Conservation (phyloP, 352 stramenopile genomes). For the Phytophthora pini region DNA sequence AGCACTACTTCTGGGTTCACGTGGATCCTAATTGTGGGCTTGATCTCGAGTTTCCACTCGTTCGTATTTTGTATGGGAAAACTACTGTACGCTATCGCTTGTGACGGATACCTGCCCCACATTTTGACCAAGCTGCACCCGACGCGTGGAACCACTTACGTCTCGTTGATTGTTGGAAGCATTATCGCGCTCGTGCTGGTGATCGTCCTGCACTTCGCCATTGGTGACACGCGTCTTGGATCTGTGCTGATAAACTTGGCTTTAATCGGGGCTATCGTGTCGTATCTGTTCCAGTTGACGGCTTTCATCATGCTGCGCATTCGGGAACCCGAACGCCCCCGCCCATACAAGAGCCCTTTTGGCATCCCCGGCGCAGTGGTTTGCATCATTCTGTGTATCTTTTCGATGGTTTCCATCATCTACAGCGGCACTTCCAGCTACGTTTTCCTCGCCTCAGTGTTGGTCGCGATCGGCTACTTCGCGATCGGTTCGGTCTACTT, state of each 20-base stretch:
- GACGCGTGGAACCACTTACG: slow-evolving; percentile 49
- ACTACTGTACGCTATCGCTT: slow-evolving; percentile 63
- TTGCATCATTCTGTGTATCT: slow-evolving; percentile 54
- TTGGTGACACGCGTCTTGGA: slow-evolving; percentile 58
- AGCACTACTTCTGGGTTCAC: slow-evolving; percentile 60
- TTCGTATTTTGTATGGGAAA: slow-evolving; percentile 80
- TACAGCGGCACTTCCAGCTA: slow-evolving; percentile 56
- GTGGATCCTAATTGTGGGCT: slow-evolving; percentile 64
- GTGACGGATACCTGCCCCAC: slow-evolving; percentile 61
- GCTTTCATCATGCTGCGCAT: slow-evolving; percentile 66
- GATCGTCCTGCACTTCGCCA: slow-evolving; percentile 58
- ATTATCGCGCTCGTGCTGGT: slow-evolving; percentile 46
- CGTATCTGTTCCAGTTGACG: slow-evolving; percentile 63
- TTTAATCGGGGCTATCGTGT: slow-evolving; percentile 65
- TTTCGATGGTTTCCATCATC: slow-evolving; percentile 60
- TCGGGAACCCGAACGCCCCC: slow-evolving; percentile 51
- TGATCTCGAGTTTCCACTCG: slow-evolving; percentile 73
- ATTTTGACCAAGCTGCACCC: slow-evolving; percentile 60
- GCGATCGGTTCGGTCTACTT: slow-evolving; percentile 52
- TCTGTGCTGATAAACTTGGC: slow-evolving; percentile 70
- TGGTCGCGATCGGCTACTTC: slow-evolving; percentile 54
- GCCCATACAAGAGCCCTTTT: slow-evolving; percentile 62
- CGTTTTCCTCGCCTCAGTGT: slow-evolving; percentile 61
- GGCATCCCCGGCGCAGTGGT: slow-evolving; percentile 52
- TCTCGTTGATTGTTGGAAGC: slow-evolving; percentile 49